Base-by-base conservation (phyloP, 148 eudicot genomes). In the Agrostemma githago region DNA sequence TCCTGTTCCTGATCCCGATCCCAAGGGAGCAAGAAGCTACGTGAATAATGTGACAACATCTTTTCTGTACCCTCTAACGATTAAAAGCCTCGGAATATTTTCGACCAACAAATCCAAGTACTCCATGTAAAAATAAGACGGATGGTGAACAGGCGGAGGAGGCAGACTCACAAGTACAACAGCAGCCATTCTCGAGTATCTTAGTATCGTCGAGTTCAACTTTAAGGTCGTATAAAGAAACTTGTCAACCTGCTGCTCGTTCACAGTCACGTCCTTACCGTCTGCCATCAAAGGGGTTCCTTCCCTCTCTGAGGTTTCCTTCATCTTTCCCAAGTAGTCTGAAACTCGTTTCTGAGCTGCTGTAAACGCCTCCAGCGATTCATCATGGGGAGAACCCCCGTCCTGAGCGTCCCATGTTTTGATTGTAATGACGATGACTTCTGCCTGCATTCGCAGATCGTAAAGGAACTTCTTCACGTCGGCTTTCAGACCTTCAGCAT, bases 1-100 rank as follows among this genome's bases (percentile, higher is more conserved):
- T 68, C 78, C n/a, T 66, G 62, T 73, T 68, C 78, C n/a, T 66
- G 62, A 46, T 43, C 71, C n/a, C n/a, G n/a, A n/a, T n/a, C n/a
- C n/a, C 17, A 8, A 5, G 46, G 14, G 71, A 61, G 10, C 16
- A 44, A 10, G 15, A 68, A 61, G 56, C 86, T 95, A 95, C 20
- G 99, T 89, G 83, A 92, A 95, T 86, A 95, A 82, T 44, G 99
- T 95, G 68, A 95, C 97, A 38, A 95, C 99, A 71, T 92, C 97
- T 81, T 88, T 90, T 15, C 92, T 82, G 74, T 95, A 95, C 16
- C 99, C 97, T 80, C 99, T 82, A 39, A 95, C 99, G 16, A 95
- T 89, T 61, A 92, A 81, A 74, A 95, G 91, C 86, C 99, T 92
- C 8, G 99, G 99, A 70, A 95, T 88, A 70, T 92, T 95, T 77